Base-by-base conservation (phyloP, 1,139 yeast species). In the Sugiyamaella novakii region DNA sequence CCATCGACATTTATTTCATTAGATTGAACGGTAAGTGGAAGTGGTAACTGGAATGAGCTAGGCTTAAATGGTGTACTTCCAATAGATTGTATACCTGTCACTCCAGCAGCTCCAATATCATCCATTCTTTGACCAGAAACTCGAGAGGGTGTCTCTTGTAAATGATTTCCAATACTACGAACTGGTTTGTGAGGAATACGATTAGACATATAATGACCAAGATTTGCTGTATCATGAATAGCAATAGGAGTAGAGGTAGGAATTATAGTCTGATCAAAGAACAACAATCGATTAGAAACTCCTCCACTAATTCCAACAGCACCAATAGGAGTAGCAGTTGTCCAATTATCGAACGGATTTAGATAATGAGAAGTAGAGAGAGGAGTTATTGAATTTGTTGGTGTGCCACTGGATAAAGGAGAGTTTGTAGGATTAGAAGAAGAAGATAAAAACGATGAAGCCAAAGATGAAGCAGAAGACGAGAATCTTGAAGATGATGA, bases 131-230 rank as follows among this genome's bases (percentile, higher is more conserved):
- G 35, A 15, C 7, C 5, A 15, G 22, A 34, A 15, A 34, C 12
- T 14, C 46, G 28, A n/a, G 46, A 42, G 3, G 46, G 46, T 5
- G 46, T 42, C 21, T 42, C 46, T 12, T 42, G 39, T n/a, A 34
- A 18, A 14, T 42, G 38, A 1, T 31, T 29, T 17, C 15, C 24
- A 15, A n/a, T 6, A 30, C 12, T 24, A 8, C 39, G 19, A 12
- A 19, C 8, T 12, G 31, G 33, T 24, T 42, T 42, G 17, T 34
- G 39, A 12, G 46, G 46, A 1, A 38, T 28, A n/a, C 39, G 40
- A 22, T 28, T 19, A 5, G 35, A 10, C 35, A 39, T 14, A 18
- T 39, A 39, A 19, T 15, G 11, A 19, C 43, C 43, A 17, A 11
- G 18, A 12, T 15, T 28, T 2, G n/a, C 3, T 8, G 17, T 21